phyloP scores from a whole-genome alignment of 176 grass and related monocot species.

The Juncus effusus region DNA sequence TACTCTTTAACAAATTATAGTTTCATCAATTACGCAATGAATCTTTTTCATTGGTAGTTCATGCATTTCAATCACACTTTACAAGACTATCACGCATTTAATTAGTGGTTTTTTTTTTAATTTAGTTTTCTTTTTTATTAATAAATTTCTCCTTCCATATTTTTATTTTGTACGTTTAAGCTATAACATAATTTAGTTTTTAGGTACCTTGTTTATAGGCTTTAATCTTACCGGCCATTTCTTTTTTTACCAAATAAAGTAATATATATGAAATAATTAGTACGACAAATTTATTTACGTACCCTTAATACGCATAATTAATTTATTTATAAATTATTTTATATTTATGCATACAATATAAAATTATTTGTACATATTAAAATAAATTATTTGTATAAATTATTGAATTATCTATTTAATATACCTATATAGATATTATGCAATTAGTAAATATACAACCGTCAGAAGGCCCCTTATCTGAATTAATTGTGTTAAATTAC shows the following conservation, averaged over 20 bases:
- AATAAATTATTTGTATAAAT: not conserved
- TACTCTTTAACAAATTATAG: conserved; percentile 22
- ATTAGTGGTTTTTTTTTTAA: conserved; percentile 11
- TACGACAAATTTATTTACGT: not conserved
- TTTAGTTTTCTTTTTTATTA: not conserved
- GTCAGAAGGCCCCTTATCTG: not conserved
- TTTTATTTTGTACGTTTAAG: not conserved
- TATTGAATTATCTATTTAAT: not conserved
- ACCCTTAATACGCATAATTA: not conserved
- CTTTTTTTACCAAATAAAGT: not conserved
- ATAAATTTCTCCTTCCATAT: not conserved
- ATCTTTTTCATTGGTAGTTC: conserved; percentile 21
- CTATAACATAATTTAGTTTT: too few relatives aligned
- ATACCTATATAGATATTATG: not conserved
- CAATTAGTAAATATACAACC: not conserved
- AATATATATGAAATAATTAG: not conserved
- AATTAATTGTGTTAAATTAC: not conserved
- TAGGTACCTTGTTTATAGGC: not conserved
- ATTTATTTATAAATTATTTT: not conserved
- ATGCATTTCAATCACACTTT: conserved; percentile 27
- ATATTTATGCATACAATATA: conserved; percentile 1
- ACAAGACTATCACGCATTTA: conserved; percentile 7
- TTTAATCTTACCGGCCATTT: conserved; percentile 1
- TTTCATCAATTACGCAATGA: conserved; percentile 14
- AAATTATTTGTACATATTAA: not conserved